Percentiles rank a stretch among this genome's conserved stretches.
phyloP scores from a whole-genome alignment of 495 filamentous ascomycete species.

The Xylaria venustula region DNA sequence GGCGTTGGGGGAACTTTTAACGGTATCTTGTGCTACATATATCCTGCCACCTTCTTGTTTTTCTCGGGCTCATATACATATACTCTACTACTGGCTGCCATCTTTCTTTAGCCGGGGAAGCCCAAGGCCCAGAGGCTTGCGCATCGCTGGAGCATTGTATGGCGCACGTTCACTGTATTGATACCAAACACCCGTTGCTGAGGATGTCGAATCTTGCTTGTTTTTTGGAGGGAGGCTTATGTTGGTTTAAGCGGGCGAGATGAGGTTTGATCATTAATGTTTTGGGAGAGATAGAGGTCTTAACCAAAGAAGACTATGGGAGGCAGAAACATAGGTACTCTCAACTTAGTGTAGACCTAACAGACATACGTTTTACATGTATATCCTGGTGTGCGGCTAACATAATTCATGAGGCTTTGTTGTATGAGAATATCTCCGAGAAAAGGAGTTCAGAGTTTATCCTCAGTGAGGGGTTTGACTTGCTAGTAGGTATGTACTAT shows the following conservation, averaged over 20 bases:
- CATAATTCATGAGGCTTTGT: no score
- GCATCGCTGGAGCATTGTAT: neutral
- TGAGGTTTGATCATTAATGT: neutral
- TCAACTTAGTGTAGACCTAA: slow-evolving; percentile 6
- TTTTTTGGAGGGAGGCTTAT: neutral
- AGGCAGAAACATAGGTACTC: slow-evolving; percentile 1
- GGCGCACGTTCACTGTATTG: neutral
- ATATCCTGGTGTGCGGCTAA: neutral
- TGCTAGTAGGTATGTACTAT: no score
- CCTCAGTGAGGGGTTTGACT: no score
- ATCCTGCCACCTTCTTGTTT: neutral
- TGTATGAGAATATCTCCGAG: no score
- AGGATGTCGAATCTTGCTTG: slow-evolving; percentile 16
- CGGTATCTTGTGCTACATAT: neutral
- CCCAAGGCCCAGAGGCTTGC: neutral
- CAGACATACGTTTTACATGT: neutral
- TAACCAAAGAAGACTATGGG: neutral
- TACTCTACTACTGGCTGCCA: neutral
- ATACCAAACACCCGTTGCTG: slow-evolving; percentile 1
- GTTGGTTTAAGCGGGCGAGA: neutral
- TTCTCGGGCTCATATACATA: neutral
- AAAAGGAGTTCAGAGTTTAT: no score
- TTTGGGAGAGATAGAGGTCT: neutral
- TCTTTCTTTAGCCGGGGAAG: neutral
- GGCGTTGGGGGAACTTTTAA: slow-evolving; percentile 3